Evolutionary conservation across 768 basidiomycete genomes (phyloP), one percentile per base, ranked within the genome.

Genomic region (Leccinum sublutescens): DNA sequence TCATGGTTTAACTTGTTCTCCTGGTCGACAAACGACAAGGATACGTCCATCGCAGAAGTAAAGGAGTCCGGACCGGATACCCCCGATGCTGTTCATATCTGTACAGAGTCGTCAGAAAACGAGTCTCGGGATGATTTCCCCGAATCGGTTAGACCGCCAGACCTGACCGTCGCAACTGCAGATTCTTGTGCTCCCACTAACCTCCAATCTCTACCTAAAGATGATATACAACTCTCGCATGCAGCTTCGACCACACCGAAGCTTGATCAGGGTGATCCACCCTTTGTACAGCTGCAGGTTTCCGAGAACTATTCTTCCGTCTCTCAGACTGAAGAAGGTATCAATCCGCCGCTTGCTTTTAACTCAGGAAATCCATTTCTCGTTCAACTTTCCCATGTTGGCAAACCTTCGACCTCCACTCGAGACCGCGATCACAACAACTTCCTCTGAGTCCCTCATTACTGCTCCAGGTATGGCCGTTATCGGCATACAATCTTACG

Each of bases 381-480:
- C 74, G 21, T 74, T 87, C 19, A 76, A 73, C 27, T 74, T 87
- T 34, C 78, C 84, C 27, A 67, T 83, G n/a, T 73, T 86, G 4
- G 78, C 79, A 10, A 71, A 80, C 47, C 68, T 80, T 34, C 83
- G 79, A 68, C 62, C 78, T 31, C 76, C 77, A n/a, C 59, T 79
- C 10, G 78, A 79, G 17, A 66, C 72, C 29, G 70, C 66, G 23
- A 53, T 61, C 11, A 53, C 45, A 49, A 53, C 57, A 29, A 25
- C 55, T 5, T 51, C 52, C 23, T 11, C n/a, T 34, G 36, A 61
- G 23, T 48, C 49, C 10, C 36, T 53, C 23, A 17, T 36, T 48
- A 31, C 38, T 33, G 45, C 50, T 21, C 34, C 57, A 65, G 73
- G 71, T 73, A 60, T 21, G 67, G n/a, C 12, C 47, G 14, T 50